A percentile compares a stretch with the other conserved stretches of the same genome.
Conservation (phyloP, 1,284 basidiomycete species). For the Hypsizygus ulmarius region DNA sequence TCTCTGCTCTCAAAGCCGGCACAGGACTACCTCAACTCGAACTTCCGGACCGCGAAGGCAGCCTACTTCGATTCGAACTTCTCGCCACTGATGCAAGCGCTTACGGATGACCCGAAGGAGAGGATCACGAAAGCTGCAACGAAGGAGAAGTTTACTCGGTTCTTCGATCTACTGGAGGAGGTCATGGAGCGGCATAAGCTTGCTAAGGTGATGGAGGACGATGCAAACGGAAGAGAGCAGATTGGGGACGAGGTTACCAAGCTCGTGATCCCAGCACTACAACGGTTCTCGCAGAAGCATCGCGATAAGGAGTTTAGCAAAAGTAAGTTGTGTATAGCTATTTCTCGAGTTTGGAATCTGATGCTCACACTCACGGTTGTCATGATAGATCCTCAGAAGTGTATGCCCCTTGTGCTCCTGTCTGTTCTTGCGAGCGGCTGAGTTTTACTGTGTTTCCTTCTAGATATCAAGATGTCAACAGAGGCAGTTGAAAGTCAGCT, state of each 20-base stretch:
- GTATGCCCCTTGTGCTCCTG: conserved; percentile 39
- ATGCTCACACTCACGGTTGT: conserved; percentile 1
- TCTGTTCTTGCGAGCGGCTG: not conserved
- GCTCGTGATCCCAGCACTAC: conserved; percentile 69
- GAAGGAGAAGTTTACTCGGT: conserved; percentile 78
- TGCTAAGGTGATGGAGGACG: conserved; percentile 69
- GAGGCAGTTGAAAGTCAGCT: conserved; percentile 75
- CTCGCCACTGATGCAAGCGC: conserved; percentile 66
- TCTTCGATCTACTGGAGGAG: conserved; percentile 76
- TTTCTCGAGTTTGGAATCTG: not conserved
- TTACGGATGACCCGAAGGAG: conserved; percentile 67
- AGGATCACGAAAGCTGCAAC: conserved; percentile 56
- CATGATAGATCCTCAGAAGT: conserved; percentile 71
- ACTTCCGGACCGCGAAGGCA: conserved; percentile 74
- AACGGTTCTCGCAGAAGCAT: conserved; percentile 70
- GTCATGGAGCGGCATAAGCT: conserved; percentile 69
- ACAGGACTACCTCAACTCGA: conserved; percentile 59
- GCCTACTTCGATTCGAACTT: conserved; percentile 81
- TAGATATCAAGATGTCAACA: conserved; percentile 75
- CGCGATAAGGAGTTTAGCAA: conserved; percentile 80
- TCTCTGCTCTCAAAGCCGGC: conserved; percentile 59
- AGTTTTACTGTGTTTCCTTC: conserved; percentile 7
- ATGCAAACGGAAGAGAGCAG: conserved; percentile 51
- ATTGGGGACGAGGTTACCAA: conserved; percentile 71
- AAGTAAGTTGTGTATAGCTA: conserved; percentile 45